Evolutionary conservation across 2,329 filamentous ascomycete genomes (phyloP).

Genomic region (Ophiocordyceps sinensis): DNA sequence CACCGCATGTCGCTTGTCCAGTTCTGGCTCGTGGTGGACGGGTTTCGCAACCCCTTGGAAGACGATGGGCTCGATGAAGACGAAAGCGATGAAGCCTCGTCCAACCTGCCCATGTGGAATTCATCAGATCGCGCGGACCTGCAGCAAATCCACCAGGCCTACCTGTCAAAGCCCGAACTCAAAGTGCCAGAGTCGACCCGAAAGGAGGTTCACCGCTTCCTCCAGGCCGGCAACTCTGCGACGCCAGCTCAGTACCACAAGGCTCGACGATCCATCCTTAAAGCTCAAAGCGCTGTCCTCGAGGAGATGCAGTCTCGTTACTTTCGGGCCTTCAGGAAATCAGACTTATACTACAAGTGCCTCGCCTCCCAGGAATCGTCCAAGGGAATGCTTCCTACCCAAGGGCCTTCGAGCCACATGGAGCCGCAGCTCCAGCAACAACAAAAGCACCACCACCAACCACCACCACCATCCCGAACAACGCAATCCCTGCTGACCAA

Average conservation of each 20-base stretch:
- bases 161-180: slow-evolving; percentile 69
- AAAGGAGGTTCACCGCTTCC: slow-evolving; percentile 58
- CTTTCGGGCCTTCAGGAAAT: slow-evolving; percentile 77
- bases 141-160: slow-evolving; percentile 81
- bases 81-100: slow-evolving; percentile 35
- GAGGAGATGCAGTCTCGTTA: slow-evolving; percentile 72
- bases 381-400: slow-evolving; percentile 11
- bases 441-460: slow-evolving; percentile 4
- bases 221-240: slow-evolving; percentile 63
- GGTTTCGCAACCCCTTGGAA: slow-evolving; percentile 86
- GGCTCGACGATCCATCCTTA: slow-evolving; percentile 68
- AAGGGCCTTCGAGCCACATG: not conserved
- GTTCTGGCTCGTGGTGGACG: slow-evolving; percentile 97
- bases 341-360: slow-evolving; percentile 93
- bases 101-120: slow-evolving; percentile 55
- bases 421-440: slow-evolving; percentile 1
- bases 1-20: slow-evolving; percentile 79
- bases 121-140: slow-evolving; percentile 77
- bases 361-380: slow-evolving; percentile 71
- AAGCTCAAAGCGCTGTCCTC: slow-evolving; percentile 67
- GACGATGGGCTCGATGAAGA: slow-evolving; percentile 54
- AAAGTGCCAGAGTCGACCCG: slow-evolving; percentile 59
- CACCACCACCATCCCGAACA: slow-evolving; percentile 11
- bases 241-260: slow-evolving; percentile 69
- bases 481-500: slow-evolving; percentile 27